Percentiles rank a stretch among this genome's conserved stretches.
Evolutionary conservation across 2,329 filamentous ascomycete genomes (phyloP).

Genomic region (Metarhizium brunneum): DNA sequence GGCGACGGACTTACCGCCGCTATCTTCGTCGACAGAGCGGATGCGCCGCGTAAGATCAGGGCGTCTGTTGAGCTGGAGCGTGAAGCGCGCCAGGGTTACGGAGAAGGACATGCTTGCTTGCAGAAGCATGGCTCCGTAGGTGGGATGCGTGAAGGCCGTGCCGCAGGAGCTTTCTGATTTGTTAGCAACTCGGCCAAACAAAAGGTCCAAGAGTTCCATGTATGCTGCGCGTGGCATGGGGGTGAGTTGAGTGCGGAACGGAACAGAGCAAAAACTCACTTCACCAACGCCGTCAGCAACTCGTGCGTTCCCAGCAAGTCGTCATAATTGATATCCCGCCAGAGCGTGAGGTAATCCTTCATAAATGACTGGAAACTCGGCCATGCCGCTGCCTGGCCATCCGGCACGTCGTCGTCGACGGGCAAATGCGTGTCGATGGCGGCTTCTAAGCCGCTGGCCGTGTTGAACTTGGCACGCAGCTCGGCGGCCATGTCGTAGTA

Average conservation of each 20-base stretch:
- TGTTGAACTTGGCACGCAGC: constrained; percentile 47
- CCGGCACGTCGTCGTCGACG: constrained; percentile 52
- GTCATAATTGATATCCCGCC: constrained; percentile 69
- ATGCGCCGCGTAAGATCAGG: constrained; percentile 67
- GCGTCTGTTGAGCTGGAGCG: constrained; percentile 72
- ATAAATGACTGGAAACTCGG: constrained; percentile 70
- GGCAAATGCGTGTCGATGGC: constrained; percentile 57
- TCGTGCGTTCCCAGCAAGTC: constrained; percentile 70
- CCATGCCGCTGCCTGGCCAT: constrained; percentile 61
- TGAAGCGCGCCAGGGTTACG: constrained; percentile 69
- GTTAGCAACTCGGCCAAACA: neutral
- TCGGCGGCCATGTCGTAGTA: constrained; percentile 62
- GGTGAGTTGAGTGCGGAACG: no score
- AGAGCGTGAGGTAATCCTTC: constrained; percentile 70
- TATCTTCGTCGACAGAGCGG: constrained; percentile 47
- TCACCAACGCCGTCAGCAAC: constrained; percentile 62
- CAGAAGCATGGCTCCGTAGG: constrained; percentile 72
- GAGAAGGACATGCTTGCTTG: constrained; percentile 77
- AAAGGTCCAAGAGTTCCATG: neutral
- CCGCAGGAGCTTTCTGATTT: constrained; percentile 58
- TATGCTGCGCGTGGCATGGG: no score
- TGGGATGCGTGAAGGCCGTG: constrained; percentile 69
- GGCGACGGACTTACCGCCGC: constrained; percentile 68
- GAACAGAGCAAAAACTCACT: constrained; percentile 42
- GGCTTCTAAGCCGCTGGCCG: constrained; percentile 45